These are phyloP conservation scores for Chytriomyces confervae DNA, from an alignment of 192 early-diverging fungal species.

Conservation along the genomic window DNA sequence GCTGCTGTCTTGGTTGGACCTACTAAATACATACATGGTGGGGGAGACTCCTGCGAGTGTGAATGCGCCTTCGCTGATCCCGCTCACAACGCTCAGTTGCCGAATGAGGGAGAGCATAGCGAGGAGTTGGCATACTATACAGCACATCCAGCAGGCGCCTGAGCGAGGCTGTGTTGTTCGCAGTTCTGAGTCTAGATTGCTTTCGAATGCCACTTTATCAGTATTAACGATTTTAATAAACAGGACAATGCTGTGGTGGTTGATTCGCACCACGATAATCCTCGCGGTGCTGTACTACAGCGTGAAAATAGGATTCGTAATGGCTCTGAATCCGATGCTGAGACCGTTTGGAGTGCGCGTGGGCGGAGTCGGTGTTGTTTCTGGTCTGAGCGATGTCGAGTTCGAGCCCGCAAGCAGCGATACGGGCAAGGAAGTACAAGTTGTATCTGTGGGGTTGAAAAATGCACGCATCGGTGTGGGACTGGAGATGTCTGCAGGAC, in stretches of 20 bases:
- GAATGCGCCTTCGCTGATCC: too few relatives aligned
- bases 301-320: neutral
- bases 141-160: too few relatives aligned
- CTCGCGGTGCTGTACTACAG: slow-evolving; percentile 21
- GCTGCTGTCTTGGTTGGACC: too few relatives aligned
- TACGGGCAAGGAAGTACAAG: neutral
- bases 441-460: slow-evolving; percentile 4
- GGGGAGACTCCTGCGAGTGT: too few relatives aligned
- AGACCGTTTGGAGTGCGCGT: slow-evolving; percentile 23
- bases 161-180: too few relatives aligned
- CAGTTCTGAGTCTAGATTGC: too few relatives aligned
- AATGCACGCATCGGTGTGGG: neutral
- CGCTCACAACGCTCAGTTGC: too few relatives aligned
- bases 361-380: neutral
- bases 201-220: too few relatives aligned
- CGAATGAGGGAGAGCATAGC: too few relatives aligned
- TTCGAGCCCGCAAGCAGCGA: neutral
- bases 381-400: slow-evolving; percentile 11
- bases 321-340: neutral
- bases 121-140: too few relatives aligned
- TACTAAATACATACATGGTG: too few relatives aligned
- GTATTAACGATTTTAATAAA: too few relatives aligned
- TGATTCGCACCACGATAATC: neutral
- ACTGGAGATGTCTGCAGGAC: neutral
- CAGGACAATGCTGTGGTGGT: neutral